These are phyloP conservation scores for Macrocybe gigantea DNA, from an alignment of 768 basidiomycete genomes.

Conservation along the genomic window DNA sequence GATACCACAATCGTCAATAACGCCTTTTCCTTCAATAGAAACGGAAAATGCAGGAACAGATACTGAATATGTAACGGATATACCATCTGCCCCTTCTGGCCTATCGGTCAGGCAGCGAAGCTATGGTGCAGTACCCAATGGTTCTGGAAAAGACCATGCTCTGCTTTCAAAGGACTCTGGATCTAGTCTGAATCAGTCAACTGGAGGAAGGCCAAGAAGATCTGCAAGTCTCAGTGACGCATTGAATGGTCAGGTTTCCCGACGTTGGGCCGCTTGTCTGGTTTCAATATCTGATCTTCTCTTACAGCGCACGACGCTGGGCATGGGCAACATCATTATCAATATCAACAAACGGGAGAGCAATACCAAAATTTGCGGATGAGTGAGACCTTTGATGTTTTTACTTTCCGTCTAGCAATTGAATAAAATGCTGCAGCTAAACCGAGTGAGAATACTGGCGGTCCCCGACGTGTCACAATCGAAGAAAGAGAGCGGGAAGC, in stretches of 20 bases:
- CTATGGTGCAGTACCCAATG: conserved; percentile 22
- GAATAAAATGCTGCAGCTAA: too few relatives aligned
- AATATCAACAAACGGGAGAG: conserved; percentile 31
- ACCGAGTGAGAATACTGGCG: conserved; percentile 18
- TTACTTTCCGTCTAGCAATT: too few relatives aligned
- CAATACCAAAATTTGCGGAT: conserved; percentile 27
- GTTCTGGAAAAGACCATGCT: conserved; percentile 4
- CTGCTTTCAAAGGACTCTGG: too few relatives aligned
- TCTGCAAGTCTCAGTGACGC: conserved; percentile 79
- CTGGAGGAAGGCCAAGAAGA: conserved; percentile 53
- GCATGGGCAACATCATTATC: conserved; percentile 12
- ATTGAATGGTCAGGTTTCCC: conserved; percentile 25
- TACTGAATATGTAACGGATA: not conserved
- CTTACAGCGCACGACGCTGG: conserved; percentile 25
- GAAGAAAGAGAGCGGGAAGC: conserved; percentile 35
- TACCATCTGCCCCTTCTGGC: conserved; percentile 12
- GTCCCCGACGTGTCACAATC: conserved; percentile 28
- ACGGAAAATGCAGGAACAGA: conserved; percentile 7
- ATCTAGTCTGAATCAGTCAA: conserved; percentile 30
- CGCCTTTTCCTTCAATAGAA: conserved; percentile 14
- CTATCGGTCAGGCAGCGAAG: conserved; percentile 14
- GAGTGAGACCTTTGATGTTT: conserved; percentile 19
- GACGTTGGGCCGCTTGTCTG: conserved; percentile 7
- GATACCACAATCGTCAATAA: conserved; percentile 6
- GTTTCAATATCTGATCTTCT: conserved; percentile 4